Evolutionary conservation across 179 eudicot species (phyloP), one percentile per base, ranked within the genome.

Genomic region (Silene noctiflora): DNA sequence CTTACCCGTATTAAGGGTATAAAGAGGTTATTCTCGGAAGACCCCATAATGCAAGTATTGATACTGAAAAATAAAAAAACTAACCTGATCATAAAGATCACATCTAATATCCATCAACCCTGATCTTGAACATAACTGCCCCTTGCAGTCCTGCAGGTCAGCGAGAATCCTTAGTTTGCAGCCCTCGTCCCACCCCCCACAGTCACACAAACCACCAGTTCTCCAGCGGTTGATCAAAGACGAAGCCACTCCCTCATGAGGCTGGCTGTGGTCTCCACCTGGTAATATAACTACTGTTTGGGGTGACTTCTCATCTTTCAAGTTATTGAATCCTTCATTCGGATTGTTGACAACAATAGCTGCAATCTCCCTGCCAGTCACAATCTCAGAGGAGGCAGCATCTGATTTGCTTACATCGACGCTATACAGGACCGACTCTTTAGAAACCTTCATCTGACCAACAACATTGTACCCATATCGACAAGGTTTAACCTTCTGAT

Each of bases 111-210:
- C 67, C 66, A 65, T 44, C 56, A 80, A 44, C 53, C 46, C 31
- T 33, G 73, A 31, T 44, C 61, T 56, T 1, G 81, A 68, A 35
- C 58, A 67, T 48, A 53, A 70, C 20, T 24, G 31, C 56, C 10
- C 61, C 76, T 75, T 85, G 66, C 58, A n/a, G 42, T 65, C 80
- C 76, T 79, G 83, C 44, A 75, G 75, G 71, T 85, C 82, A 10
- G 83, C 69, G 31, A 94, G 92, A 74, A 94, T 74, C 58, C 78
- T 80, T 22, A 94, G 79, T 76, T 88, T 86, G 85, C 98, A 94
- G 55, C 98, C 98, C 62, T 89, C 79, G 72, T 94, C 98, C 98
- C 98, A 94, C 6, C 98, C 98, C 70, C 97, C 98, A 81, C 98
- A 94, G 72, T 91, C 98, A 71, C 98, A 94, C 19, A 59, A 83